A percentile compares a stretch with the other conserved stretches of the same genome.
phyloP scores from a whole-genome alignment of 2,329 filamentous ascomycete species.

The Xylariaceae sp. region DNA sequence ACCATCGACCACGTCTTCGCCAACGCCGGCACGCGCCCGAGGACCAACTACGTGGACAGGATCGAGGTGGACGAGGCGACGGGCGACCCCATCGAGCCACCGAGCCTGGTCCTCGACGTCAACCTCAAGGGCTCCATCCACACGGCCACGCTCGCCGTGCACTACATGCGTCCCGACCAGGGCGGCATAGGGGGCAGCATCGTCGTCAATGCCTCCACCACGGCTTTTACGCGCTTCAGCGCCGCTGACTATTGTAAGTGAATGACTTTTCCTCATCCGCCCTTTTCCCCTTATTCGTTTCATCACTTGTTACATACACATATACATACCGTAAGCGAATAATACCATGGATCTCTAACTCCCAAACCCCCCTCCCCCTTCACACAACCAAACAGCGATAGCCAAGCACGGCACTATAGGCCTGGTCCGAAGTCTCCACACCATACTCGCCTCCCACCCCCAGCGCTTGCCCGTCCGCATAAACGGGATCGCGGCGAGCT shows the following conservation, averaged over 20 bases:
- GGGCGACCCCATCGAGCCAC: slow-evolving; percentile 44
- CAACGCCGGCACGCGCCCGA: slow-evolving; percentile 50
- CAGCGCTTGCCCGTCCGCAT: slow-evolving; percentile 39
- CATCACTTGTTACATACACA: too few relatives aligned
- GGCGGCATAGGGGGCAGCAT: slow-evolving; percentile 45
- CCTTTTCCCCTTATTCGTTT: too few relatives aligned
- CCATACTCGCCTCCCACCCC: slow-evolving; percentile 31
- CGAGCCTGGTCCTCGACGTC: slow-evolving; percentile 39
- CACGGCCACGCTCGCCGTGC: slow-evolving; percentile 42
- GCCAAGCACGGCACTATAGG: slow-evolving; percentile 53
- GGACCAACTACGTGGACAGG: slow-evolving; percentile 40
- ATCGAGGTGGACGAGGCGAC: slow-evolving; percentile 38
- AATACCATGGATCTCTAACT: background rate
- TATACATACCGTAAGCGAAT: too few relatives aligned
- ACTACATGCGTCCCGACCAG: slow-evolving; percentile 45
- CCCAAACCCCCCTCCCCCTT: background rate
- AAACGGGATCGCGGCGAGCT: slow-evolving; percentile 50
- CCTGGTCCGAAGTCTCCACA: slow-evolving; percentile 42
- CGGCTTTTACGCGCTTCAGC: slow-evolving; percentile 45
- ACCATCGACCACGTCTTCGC: slow-evolving; percentile 72
- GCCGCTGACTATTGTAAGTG: slow-evolving; percentile 45
- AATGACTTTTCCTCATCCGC: too few relatives aligned
- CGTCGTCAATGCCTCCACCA: slow-evolving; percentile 47
- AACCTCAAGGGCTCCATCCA: slow-evolving; percentile 46
- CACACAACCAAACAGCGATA: slow-evolving; percentile 30